Evolutionary conservation across 2,329 filamentous ascomycete species (phyloP).

Genomic region (Thielaviopsis punctulata): DNA sequence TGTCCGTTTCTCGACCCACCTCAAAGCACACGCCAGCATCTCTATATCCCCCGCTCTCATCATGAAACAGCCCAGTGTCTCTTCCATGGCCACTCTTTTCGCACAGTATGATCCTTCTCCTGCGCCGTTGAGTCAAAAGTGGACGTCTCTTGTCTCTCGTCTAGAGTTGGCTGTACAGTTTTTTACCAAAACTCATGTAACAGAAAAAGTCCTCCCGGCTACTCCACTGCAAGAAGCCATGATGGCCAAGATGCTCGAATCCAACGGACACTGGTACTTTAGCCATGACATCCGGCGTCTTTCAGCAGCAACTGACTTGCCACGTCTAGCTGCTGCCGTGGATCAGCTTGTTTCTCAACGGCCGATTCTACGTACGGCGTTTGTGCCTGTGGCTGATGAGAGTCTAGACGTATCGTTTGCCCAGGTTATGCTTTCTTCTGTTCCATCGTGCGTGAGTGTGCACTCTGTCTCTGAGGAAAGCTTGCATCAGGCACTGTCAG

Average conservation of each 20-base stretch:
- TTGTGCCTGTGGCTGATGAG: conserved; percentile 47
- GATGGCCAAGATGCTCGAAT: conserved; percentile 64
- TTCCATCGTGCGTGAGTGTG: neutral
- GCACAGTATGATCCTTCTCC: neutral
- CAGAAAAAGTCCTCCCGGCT: conserved; percentile 50
- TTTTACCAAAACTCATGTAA: conserved; percentile 17
- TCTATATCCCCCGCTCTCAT: conserved; percentile 56
- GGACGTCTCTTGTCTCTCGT: neutral
- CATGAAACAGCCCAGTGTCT: conserved; percentile 53
- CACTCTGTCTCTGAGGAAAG: neutral
- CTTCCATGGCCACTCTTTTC: conserved; percentile 29
- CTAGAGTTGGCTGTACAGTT: conserved; percentile 14
- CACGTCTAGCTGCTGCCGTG: conserved; percentile 45
- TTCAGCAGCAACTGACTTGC: conserved; percentile 32
- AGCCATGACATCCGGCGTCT: conserved; percentile 66
- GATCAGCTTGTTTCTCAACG: conserved; percentile 36
- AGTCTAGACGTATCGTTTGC: conserved; percentile 32
- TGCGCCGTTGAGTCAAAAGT: neutral
- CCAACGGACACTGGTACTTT: conserved; percentile 61
- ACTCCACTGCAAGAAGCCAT: conserved; percentile 80
- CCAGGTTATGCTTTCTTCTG: conserved; percentile 26
- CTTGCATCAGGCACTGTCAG: too few species aligned
- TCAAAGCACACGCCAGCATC: conserved; percentile 40
- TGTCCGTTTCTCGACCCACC: conserved; percentile 61
- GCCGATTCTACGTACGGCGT: conserved; percentile 60